Evolutionary conservation across 140 eudicot species (phyloP).

Genomic region (Erigeron philadelphicus): DNA sequence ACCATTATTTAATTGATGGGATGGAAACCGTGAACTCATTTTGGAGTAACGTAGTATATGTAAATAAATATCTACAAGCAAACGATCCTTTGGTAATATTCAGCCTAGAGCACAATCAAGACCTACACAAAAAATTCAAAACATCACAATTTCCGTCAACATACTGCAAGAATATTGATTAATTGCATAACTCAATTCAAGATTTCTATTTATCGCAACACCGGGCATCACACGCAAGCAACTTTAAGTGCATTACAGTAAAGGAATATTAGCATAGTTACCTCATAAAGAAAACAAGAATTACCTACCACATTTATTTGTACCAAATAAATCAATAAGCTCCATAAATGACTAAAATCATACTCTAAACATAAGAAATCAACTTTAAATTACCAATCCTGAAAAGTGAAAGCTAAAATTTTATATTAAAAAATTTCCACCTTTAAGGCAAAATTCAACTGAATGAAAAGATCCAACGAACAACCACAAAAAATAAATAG

Average conservation of each 20-base stretch:
- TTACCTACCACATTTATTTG: slow-evolving; percentile 5
- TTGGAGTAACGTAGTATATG: not conserved
- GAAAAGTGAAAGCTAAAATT: not conserved
- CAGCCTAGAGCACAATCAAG: slow-evolving; percentile 31
- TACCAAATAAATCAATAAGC: too few species aligned
- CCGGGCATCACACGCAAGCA: slow-evolving; percentile 4
- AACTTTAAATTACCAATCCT: slow-evolving; percentile 13
- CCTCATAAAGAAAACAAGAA: not conserved
- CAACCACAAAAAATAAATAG: slow-evolving; percentile 17
- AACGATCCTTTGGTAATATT: slow-evolving; percentile 14
- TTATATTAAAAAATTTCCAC: not conserved
- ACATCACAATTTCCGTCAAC: slow-evolving; percentile 4
- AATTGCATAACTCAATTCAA: not conserved
- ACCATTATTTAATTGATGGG: slow-evolving; percentile 65
- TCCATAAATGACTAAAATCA: too few species aligned
- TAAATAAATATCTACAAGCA: not conserved
- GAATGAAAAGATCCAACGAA: slow-evolving; percentile 25
- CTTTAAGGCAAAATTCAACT: slow-evolving; percentile 25
- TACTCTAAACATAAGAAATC: not conserved
- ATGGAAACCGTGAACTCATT: slow-evolving; percentile 71
- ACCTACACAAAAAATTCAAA: slow-evolving; percentile 19
- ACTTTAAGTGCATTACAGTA: slow-evolving; percentile 17
- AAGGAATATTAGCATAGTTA: slow-evolving; percentile 1
- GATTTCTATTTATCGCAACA: slow-evolving; percentile 6
- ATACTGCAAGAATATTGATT: not conserved